Conservation (phyloP, 441 rosid genomes). For the Syzygium syzygioides region DNA sequence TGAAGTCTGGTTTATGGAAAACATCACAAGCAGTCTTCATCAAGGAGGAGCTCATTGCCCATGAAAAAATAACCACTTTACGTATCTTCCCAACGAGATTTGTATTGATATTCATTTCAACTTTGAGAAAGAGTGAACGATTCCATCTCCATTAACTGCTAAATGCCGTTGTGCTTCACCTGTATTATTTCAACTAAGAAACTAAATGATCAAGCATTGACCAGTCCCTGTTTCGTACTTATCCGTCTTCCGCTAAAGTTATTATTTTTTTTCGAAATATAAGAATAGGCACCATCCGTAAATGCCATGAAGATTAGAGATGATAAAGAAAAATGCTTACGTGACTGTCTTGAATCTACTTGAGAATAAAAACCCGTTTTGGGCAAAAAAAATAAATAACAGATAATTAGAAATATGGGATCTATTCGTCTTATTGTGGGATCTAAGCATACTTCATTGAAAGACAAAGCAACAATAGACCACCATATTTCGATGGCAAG, state of each 20-base stretch:
- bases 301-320: background rate
- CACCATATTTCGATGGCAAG: too few species aligned
- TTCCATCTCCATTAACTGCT: background rate
- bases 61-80: background rate
- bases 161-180: background rate
- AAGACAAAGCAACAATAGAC: too few species aligned
- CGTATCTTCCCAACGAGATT: background rate
- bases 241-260: background rate
- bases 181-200: background rate
- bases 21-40: background rate
- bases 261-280: background rate
- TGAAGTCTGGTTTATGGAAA: background rate
- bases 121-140: background rate
- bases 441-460: too few species aligned
- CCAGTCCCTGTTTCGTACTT: background rate
- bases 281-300: background rate
- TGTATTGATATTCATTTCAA: background rate
- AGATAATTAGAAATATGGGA: too few species aligned
- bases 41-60: background rate
- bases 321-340: too few species aligned
- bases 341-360: too few species aligned
- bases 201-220: background rate
- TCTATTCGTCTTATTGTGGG: too few species aligned
- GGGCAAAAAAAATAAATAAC: too few species aligned
- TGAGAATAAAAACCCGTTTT: too few species aligned